Evolutionary conservation across 208 protist species (phyloP).

Genomic region (Crithidia sp.): DNA sequence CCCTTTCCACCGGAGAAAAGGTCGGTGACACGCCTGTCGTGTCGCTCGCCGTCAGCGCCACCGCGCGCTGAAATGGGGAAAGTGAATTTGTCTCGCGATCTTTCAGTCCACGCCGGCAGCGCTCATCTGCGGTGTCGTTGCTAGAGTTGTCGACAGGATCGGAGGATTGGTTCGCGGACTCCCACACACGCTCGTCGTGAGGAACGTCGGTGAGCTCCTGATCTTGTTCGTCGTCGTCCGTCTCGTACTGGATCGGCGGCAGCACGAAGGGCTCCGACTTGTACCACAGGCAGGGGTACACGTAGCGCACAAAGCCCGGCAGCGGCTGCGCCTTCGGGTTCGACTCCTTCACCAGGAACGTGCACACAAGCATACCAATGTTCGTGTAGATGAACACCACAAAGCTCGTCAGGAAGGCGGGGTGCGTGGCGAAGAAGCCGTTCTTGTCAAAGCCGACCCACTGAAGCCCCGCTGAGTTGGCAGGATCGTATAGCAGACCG

Average conservation of each 20-base stretch:
- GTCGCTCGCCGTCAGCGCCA: background rate
- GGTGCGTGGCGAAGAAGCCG: slow-evolving; percentile 48
- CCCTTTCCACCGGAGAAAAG: background rate
- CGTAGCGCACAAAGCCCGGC: slow-evolving; percentile 24
- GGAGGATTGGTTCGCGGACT: too few species aligned
- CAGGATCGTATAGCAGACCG: slow-evolving; percentile 71
- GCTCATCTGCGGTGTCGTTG: background rate
- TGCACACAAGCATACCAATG: slow-evolving; percentile 57
- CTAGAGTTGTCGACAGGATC: background rate
- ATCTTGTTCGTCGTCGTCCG: slow-evolving; percentile 22
- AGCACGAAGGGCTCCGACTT: slow-evolving; percentile 32
- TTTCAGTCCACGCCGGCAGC: background rate
- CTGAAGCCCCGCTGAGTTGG: too few species aligned
- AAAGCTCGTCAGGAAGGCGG: slow-evolving; percentile 58
- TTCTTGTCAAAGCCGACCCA: slow-evolving; percentile 36
- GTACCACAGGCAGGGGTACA: slow-evolving; percentile 38
- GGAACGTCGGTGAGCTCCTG: slow-evolving; percentile 7
- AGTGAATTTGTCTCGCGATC: background rate
- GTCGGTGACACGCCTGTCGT: slow-evolving; percentile 1
- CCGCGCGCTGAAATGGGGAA: background rate
- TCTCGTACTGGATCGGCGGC: slow-evolving; percentile 27
- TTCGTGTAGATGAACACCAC: slow-evolving; percentile 61
- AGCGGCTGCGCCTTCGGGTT: slow-evolving; percentile 60
- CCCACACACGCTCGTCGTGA: too few species aligned
- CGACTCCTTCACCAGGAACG: slow-evolving; percentile 65